Base-by-base conservation (phyloP, 2,329 filamentous ascomycete species). In the Pyrenochaeta sp. region DNA sequence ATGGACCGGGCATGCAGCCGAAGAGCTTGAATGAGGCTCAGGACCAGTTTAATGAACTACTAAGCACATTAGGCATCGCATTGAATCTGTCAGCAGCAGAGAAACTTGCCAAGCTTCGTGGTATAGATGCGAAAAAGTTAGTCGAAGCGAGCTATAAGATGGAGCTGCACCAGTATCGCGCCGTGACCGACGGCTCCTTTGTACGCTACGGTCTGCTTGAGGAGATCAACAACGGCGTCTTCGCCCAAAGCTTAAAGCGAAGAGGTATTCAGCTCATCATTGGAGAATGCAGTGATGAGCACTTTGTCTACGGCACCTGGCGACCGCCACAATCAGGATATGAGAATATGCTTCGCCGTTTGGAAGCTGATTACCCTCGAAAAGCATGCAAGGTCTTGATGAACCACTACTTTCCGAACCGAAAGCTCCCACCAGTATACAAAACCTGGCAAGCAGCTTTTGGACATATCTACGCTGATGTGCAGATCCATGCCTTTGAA, bases 271-370 rank as follows among this genome's bases (percentile, higher is more conserved):
- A 77, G 17, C 71, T 86, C 37, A 72, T 86, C 49, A 79, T 82
- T 14, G 84, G 84, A 31, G 84, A 86, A 66, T 85, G 82, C 51
- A 66, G 74, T 42, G 79, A 85, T 53, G 84, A 86, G 65, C 81
- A 81, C 57, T 75, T 75, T 60, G 68, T 83, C 3, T 86, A 86
- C 63, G 78, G 76, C 1, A 71, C 69, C 7, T 85, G 81, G 80
- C 75, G 77, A 14, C 80, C 82, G 1, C 83, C 83, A 0, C 43
- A 51, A 1, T 58, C 73, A 2, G 73, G 80, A 33, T 76, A 78
- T 11, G 64, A 74, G 3, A 74, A 76, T 2, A 68, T 85, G 1
- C 77, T 77, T 45, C 59, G 66, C 2, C 77, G 84, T 0, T 75
- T 86, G 0, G 69, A 78, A 29, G 83, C 80, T 2, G 84, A 86